phyloP scores from a whole-genome alignment of 1,139 yeast genomes.

The Lodderomyces pseudojiufengensis region DNA sequence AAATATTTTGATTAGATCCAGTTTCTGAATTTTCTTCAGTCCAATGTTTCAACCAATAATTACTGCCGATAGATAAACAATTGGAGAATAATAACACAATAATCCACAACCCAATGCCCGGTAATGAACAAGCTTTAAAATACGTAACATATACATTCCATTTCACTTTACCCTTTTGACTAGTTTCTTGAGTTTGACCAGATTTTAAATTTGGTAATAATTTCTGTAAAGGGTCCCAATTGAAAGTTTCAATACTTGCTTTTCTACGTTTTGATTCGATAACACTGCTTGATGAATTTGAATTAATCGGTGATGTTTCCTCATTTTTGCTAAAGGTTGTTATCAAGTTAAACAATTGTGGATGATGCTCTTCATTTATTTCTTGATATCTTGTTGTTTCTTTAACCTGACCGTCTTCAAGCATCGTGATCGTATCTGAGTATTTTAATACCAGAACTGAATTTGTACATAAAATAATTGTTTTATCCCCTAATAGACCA shows the following conservation, averaged over 20 bases:
- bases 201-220: constrained; percentile 23
- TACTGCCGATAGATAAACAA: constrained; percentile 21
- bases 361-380: constrained; percentile 17
- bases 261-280: constrained; percentile 12
- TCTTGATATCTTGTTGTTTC: constrained; percentile 26
- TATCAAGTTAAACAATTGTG: constrained; percentile 24
- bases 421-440: constrained; percentile 24
- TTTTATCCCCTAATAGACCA: constrained; percentile 27
- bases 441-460: constrained; percentile 27
- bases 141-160: constrained; percentile 27
- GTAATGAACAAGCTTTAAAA: constrained; percentile 27
- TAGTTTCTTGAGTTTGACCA: constrained; percentile 22
- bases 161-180: constrained; percentile 27
- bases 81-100: constrained; percentile 18
- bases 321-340: constrained; percentile 19
- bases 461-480: constrained; percentile 33
- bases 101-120: constrained; percentile 22
- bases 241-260: constrained; percentile 32
- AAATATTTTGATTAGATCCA: constrained; percentile 22
- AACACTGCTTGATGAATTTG: background rate
- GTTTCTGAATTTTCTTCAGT: constrained; percentile 25
- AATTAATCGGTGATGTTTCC: constrained; percentile 2
- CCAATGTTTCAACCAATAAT: constrained; percentile 30
- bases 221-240: constrained; percentile 28
- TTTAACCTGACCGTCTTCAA: constrained; percentile 23